Base-by-base conservation (phyloP, 2,329 filamentous ascomycete genomes). In the Diaporthe nobilis region DNA sequence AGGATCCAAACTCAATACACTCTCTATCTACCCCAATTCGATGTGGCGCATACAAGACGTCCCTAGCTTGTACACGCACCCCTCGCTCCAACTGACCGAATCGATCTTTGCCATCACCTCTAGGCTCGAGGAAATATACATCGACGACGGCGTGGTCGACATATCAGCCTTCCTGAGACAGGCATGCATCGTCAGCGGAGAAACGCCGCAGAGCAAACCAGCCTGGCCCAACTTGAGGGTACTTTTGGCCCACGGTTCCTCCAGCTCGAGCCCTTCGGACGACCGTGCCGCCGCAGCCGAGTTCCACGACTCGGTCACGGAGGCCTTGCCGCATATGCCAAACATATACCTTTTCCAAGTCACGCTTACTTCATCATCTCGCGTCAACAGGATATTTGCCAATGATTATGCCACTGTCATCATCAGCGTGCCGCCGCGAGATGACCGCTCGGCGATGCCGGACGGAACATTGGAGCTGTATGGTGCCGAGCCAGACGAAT, bases 361-460 rank as follows among this genome's bases (percentile, higher is more conserved):
- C 31, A 17, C 6, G 5, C 22, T 49, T 17, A 13, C 9, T 4
- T 44, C 17, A 17, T 4, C 60, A 3, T 13, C 22, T 20, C 2
- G 9, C 1, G 10, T 20, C 13, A 3, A 6, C 25, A 15, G n/a
- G 39, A 4, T 15, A 10, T 2, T 4, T 8, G 1, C 12, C 3
- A n/a, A 9, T 17, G 9, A 12, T 1, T 2, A n/a, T 9, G 3
- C 28, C 3, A 0, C 1, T 1, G 15, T 68, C 13, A 0, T 0
- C 0, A 53, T 68, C 13, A 4, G 3, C 3, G 13, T 39, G 5
- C 22, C 63, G 8, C 63, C 25, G 6, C 13, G 49, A 8, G 8
- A 37, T 28, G 65, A 53, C 34, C 22, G n/a, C 7, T 53, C 49
- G n/a, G 22, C 15, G 12, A 4, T 25, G 47, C 34, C 2, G 8